Evolutionary conservation across 352 stramenopile species (phyloP).

Genomic region (Elongisporangium senticosum): DNA sequence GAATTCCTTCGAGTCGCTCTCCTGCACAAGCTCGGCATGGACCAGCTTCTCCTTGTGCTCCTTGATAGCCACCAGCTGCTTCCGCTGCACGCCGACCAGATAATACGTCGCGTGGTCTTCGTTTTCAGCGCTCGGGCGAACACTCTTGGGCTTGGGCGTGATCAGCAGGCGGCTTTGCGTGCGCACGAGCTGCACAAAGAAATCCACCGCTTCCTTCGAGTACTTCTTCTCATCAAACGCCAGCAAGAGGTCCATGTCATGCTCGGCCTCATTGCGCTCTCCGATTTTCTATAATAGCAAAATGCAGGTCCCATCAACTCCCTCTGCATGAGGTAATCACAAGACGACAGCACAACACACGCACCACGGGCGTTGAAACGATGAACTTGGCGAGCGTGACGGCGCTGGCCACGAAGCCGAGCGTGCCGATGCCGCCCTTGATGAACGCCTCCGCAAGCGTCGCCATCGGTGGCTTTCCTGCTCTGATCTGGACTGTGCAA

Average conservation of each 20-base stretch:
- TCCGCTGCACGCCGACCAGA: constrained; percentile 42
- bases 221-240: constrained; percentile 66
- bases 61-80: constrained; percentile 55
- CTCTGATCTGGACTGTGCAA: not conserved
- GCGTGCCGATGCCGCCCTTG: constrained; percentile 62
- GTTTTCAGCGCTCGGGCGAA: constrained; percentile 24
- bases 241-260: constrained; percentile 67
- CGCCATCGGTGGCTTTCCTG: constrained; percentile 25
- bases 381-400: constrained; percentile 83
- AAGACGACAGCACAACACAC: constrained; percentile 7
- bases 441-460: constrained; percentile 49
- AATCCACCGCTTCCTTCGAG: constrained; percentile 35
- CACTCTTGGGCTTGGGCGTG: constrained; percentile 33
- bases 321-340: not conserved
- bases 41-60: constrained; percentile 44
- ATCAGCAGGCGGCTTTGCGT: constrained; percentile 59
- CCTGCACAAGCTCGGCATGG: constrained; percentile 34
- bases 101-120: constrained; percentile 35
- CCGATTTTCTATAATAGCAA: constrained; percentile 46
- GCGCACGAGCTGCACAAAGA: constrained; percentile 62
- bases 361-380: constrained; percentile 57
- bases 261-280: constrained; percentile 38
- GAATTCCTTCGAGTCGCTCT: constrained; percentile 39
- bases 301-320: constrained; percentile 9
- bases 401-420: constrained; percentile 69